These are phyloP conservation scores for Orychophragmus violaceus DNA, from an alignment of 345 rosid genomes.

Conservation along the genomic window DNA sequence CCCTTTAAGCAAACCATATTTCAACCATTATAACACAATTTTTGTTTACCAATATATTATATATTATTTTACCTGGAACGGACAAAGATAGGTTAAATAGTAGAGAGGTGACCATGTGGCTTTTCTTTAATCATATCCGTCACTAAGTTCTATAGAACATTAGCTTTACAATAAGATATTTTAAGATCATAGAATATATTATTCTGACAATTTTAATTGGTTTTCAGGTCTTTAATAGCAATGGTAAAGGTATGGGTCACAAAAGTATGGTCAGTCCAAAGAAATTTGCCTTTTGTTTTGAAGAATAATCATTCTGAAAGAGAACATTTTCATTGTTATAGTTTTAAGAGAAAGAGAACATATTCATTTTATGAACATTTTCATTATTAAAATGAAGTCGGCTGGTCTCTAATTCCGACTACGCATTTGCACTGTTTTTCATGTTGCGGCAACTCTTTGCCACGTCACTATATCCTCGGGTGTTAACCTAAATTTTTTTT, in stretches of 20 bases:
- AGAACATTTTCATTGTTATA: background rate
- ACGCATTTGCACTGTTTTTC: background rate
- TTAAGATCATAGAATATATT: background rate
- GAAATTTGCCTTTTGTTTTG: background rate
- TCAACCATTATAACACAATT: no score
- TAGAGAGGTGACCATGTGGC: conserved; percentile 8
- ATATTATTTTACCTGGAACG: conserved; percentile 2
- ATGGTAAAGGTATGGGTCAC: background rate
- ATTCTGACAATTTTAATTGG: background rate
- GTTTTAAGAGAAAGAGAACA: background rate
- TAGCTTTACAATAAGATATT: conserved; percentile 9
- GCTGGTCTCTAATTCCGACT: conserved; percentile 19
- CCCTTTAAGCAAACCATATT: no score
- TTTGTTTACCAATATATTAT: background rate
- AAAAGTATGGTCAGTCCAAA: conserved; percentile 2
- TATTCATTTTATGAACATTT: no score
- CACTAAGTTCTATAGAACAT: conserved; percentile 22
- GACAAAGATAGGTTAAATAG: conserved; percentile 3
- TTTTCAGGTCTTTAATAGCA: background rate
- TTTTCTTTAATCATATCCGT: conserved; percentile 22
- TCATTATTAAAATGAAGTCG: background rate
- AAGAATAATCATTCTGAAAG: background rate
- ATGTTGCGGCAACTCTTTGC: background rate
- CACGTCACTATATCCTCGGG: background rate
- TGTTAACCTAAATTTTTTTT: background rate